Evolutionary conservation across 805 yeast species (phyloP).

Genomic region (Metschnikowia kofuensis): DNA sequence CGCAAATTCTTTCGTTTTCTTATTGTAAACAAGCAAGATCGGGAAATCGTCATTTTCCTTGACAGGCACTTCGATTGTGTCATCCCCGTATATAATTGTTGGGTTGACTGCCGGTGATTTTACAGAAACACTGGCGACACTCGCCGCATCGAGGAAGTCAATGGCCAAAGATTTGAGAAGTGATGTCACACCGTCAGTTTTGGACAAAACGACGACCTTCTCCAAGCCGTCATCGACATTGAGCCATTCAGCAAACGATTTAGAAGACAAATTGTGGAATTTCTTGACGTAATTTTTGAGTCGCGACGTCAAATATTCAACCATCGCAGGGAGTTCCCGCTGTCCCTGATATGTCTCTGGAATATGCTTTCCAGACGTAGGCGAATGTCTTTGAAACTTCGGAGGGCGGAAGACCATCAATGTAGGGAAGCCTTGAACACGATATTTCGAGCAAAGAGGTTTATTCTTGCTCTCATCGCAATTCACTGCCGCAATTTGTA

Average conservation of each 20-base stretch:
- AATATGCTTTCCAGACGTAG: constrained; percentile 35
- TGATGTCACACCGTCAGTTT: constrained; percentile 48
- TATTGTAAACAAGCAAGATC: constrained; percentile 25
- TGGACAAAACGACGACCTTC: constrained; percentile 53
- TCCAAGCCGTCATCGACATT: constrained; percentile 25
- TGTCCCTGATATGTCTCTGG: constrained; percentile 61
- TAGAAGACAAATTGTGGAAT: constrained; percentile 30
- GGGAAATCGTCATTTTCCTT: constrained; percentile 24
- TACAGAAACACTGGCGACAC: constrained; percentile 41
- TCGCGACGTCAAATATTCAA: constrained; percentile 52
- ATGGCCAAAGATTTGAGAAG: constrained; percentile 64
- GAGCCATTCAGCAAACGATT: constrained; percentile 26
- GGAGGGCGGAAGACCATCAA: constrained; percentile 81
- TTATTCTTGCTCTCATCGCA: constrained; percentile 74
- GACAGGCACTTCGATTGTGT: constrained; percentile 20
- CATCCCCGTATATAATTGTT: constrained; percentile 19
- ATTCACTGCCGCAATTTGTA: constrained; percentile 77
- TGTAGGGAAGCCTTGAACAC: constrained; percentile 81
- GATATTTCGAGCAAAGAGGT: constrained; percentile 62
- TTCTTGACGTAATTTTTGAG: constrained; percentile 65
- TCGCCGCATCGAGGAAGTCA: constrained; percentile 55
- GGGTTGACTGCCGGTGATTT: constrained; percentile 19
- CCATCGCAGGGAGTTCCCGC: constrained; percentile 53
- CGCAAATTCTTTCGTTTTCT: constrained; percentile 17
- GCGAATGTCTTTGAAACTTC: constrained; percentile 39